phyloP scores from a whole-genome alignment of 2,329 filamentous ascomycete species.

The Bipolaris bicolor region DNA sequence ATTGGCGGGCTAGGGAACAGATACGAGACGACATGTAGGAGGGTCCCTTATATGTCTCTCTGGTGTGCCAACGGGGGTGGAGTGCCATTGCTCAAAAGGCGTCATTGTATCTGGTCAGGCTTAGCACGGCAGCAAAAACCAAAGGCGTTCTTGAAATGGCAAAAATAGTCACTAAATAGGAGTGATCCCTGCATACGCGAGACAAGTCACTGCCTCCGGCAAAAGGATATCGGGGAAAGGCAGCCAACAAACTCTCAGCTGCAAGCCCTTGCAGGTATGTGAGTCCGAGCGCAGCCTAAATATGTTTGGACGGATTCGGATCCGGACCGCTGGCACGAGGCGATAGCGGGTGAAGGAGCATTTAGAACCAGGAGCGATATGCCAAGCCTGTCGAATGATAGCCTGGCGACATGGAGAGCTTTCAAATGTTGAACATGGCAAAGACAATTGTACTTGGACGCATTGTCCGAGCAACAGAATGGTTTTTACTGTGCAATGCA shows the following conservation, averaged over 20 bases:
- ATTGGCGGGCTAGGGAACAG: background rate
- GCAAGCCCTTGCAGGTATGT: background rate
- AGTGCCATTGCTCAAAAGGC: background rate
- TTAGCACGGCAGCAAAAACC: background rate
- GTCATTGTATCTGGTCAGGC: background rate
- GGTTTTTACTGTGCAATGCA: background rate
- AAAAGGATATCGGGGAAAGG: background rate
- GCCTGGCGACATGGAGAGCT: background rate
- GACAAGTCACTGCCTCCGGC: background rate
- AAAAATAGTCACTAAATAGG: conserved; percentile 7
- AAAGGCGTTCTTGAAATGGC: background rate
- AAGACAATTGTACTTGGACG: background rate
- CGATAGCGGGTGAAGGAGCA: background rate
- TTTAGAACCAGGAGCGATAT: background rate
- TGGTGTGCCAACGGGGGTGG: background rate
- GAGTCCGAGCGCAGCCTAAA: background rate
- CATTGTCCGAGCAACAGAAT: background rate
- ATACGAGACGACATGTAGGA: background rate
- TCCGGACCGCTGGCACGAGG: background rate
- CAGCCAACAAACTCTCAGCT: conserved; percentile 3
- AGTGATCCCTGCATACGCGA: conserved; percentile 3
- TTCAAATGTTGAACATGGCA: background rate
- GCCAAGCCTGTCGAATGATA: background rate
- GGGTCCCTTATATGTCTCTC: conserved; percentile 6
- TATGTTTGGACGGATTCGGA: background rate